phyloP scores from a whole-genome alignment of 2,329 filamentous ascomycete genomes.

The Alternaria brassicae region DNA sequence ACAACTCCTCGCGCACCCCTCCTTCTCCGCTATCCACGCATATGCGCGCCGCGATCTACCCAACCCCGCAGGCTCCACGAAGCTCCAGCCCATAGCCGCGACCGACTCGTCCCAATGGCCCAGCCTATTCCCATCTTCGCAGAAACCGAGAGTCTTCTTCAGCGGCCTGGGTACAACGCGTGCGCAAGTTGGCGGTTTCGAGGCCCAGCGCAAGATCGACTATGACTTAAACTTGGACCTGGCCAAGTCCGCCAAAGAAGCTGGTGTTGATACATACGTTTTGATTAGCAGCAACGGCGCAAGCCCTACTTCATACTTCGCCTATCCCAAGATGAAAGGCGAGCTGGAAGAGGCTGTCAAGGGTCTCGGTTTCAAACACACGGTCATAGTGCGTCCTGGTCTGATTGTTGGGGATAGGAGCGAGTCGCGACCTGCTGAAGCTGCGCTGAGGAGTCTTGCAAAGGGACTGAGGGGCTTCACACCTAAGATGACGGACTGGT shows the following conservation, averaged over 20 bases:
- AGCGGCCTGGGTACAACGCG: slow-evolving; percentile 83
- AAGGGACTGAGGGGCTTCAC: slow-evolving; percentile 59
- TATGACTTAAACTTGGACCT: slow-evolving; percentile 84
- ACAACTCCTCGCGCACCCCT: slow-evolving; percentile 62
- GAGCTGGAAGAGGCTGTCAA: slow-evolving; percentile 82
- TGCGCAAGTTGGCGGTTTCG: slow-evolving; percentile 74
- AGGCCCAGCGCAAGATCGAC: slow-evolving; percentile 86
- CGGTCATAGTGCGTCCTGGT: slow-evolving; percentile 76
- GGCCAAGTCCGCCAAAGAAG: slow-evolving; percentile 74
- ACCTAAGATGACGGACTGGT: slow-evolving; percentile 63
- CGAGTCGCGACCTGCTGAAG: slow-evolving; percentile 66
- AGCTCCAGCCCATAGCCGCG: slow-evolving; percentile 71
- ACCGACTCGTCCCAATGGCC: slow-evolving; percentile 73
- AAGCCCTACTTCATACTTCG: slow-evolving; percentile 59
- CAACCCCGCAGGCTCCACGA: slow-evolving; percentile 57
- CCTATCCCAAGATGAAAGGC: slow-evolving; percentile 77
- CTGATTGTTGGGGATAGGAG: slow-evolving; percentile 76
- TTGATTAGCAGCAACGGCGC: slow-evolving; percentile 69
- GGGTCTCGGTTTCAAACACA: slow-evolving; percentile 76
- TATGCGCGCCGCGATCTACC: slow-evolving; percentile 71
- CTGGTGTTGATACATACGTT: slow-evolving; percentile 77
- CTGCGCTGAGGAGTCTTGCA: slow-evolving; percentile 63
- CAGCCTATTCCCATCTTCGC: slow-evolving; percentile 63
- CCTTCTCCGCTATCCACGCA: slow-evolving; percentile 64
- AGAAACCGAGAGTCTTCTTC: slow-evolving; percentile 71